Evolutionary conservation across 108 stramenopile species (phyloP).

Genomic region (Cyclotella baltica): DNA sequence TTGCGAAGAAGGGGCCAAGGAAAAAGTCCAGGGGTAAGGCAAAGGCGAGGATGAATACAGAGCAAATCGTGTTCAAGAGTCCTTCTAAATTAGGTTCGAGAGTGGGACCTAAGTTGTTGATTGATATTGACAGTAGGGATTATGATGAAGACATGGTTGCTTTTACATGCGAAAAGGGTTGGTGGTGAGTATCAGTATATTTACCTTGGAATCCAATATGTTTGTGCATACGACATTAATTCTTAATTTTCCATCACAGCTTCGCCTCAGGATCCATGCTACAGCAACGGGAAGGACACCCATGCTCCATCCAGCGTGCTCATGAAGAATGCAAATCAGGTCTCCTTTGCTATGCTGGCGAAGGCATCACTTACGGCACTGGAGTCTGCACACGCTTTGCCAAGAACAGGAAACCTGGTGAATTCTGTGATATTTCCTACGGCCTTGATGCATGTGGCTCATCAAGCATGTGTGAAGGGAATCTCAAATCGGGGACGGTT

Average conservation of each 20-base stretch:
- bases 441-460: conserved; percentile 3
- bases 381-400: conserved; percentile 10
- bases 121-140: neutral
- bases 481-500: neutral
- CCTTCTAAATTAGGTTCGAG: too few relatives aligned
- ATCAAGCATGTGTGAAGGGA: neutral
- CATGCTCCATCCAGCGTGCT: conserved; percentile 10
- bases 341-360: conserved; percentile 13
- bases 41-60: neutral
- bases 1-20: conserved; percentile 11
- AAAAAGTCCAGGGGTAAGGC: neutral
- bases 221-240: neutral
- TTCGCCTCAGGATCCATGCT: conserved; percentile 4
- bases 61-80: conserved; percentile 16
- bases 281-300: conserved; percentile 15
- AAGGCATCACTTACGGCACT: neutral
- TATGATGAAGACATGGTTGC: neutral
- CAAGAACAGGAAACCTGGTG: neutral
- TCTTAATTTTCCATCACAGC: neutral
- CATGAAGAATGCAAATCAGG: conserved; percentile 11
- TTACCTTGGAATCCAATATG: neutral
- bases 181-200: conserved; percentile 27
- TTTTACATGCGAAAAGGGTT: conserved; percentile 24
- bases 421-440: conserved; percentile 19
- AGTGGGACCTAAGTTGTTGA: conserved; percentile 3